These are phyloP conservation scores for Annona cherimola DNA, from an alignment of 164 flowering plant species.

Conservation along the genomic window DNA sequence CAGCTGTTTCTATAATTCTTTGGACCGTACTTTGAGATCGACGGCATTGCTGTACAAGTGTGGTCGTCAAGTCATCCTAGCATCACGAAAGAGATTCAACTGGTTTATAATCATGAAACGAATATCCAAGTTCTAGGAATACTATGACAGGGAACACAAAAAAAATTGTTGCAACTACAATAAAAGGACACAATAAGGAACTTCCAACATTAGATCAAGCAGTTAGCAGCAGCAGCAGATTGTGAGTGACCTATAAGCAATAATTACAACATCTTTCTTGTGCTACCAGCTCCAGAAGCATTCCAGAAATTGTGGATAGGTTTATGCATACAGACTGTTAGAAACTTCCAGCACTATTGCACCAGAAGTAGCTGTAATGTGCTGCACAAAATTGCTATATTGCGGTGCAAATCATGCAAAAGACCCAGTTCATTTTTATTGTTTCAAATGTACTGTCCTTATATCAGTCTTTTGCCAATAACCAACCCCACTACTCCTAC, in stretches of 20 bases:
- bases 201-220: background rate
- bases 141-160: background rate
- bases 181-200: background rate
- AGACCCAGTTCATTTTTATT: background rate
- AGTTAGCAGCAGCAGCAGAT: background rate
- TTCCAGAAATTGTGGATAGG: background rate
- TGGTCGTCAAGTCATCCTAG: conserved; percentile 89
- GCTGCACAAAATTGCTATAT: background rate
- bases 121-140: background rate
- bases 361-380: background rate
- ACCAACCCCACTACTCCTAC: background rate
- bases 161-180: too few relatives aligned
- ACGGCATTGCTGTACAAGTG: conserved; percentile 83
- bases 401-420: background rate
- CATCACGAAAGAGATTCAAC: background rate
- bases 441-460: background rate
- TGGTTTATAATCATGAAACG: background rate
- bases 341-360: background rate
- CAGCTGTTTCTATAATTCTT: conserved; percentile 79
- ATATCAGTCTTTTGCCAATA: background rate
- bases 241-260: background rate
- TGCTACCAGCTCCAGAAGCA: background rate
- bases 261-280: background rate
- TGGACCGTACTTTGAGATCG: conserved; percentile 64
- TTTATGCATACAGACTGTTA: background rate